Evolutionary conservation across 225 moss, liverwort and hornwort genomes (phyloP), one percentile per base, ranked within the genome.

Genomic region (Takakia lepidozioides): DNA sequence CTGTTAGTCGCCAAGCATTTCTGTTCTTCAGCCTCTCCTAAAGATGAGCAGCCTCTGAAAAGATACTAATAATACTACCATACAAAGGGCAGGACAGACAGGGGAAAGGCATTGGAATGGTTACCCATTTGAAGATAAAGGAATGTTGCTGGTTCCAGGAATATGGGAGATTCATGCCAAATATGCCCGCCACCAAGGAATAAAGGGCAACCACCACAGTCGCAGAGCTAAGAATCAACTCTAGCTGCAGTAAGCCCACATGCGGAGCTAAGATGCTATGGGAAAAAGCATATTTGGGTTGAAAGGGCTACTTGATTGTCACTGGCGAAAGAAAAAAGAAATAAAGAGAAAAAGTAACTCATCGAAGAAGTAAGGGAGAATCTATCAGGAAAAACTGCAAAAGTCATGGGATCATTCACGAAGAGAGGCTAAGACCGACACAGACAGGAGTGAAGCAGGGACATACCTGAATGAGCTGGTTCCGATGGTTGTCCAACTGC

Each of bases 401-500:
- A 24, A 29, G 10, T 46, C 15, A 21, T 14, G 19, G 51, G 28
- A 63, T 19, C n/a, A 7, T 17, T 36, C 22, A 46, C 20, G 11
- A n/a, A 59, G 17, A 49, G 19, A 28, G 45, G 25, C 24, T 42
- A 18, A 27, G 2, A 15, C 19, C 22, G 45, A 38, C 29, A 52
- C 6, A 28, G 3, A 26, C 46, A 14, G 47, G 49, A 21, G 54
- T 38, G 40, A n/a, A 29, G 16, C 21, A 52, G 2, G 1, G 2
- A 27, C 7, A 49, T 60, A 87, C 98, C 98, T 99, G 98, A 63
- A 99, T 99, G 25, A 99, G 91, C 41, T 90, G 87, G 73, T 99
- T 99, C 44, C 91, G 87, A 60, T 99, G 87, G 47, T 99, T 99
- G 66, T 99, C 98, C 28, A 99, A 83, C 98, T 99, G 98, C 75